phyloP scores from a whole-genome alignment of 2,329 filamentous ascomycete species.

The Sarocladium kiliense region DNA sequence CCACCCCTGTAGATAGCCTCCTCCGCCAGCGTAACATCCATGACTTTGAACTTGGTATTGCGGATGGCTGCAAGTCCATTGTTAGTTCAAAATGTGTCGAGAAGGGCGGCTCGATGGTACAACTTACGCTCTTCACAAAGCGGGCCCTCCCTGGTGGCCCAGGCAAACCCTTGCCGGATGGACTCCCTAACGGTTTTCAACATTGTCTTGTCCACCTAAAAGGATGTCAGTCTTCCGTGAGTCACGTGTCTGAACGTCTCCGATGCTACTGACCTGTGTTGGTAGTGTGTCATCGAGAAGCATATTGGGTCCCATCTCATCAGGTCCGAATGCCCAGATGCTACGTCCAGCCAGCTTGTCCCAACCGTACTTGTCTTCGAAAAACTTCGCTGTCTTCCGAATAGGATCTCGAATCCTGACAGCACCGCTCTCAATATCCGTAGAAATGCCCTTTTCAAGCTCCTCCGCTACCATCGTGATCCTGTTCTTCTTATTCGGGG shows the following conservation, averaged over 20 bases:
- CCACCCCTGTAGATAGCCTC: constrained; percentile 94
- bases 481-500: constrained; percentile 99
- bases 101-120: background rate
- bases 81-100: constrained; percentile 10
- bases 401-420: constrained; percentile 92
- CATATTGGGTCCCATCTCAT: constrained; percentile 92
- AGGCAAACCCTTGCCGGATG: constrained; percentile 92
- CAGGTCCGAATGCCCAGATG: constrained; percentile 97
- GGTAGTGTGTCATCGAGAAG: constrained; percentile 94
- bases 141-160: constrained; percentile 92
- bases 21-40: constrained; percentile 77
- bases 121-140: constrained; percentile 92
- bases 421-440: constrained; percentile 85
- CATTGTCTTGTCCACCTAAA: constrained; percentile 81
- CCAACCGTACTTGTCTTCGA: constrained; percentile 96
- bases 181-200: constrained; percentile 84
- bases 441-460: constrained; percentile 87
- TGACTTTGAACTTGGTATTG: constrained; percentile 96
- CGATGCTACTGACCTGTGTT: constrained; percentile 57
- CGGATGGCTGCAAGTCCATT: constrained; percentile 64
- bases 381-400: constrained; percentile 91
- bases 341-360: constrained; percentile 89
- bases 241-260: no score
- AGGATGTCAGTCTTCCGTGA: constrained; percentile 11
- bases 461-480: constrained; percentile 98